Conservation (phyloP, 129 eudicot genomes). For the Kitagawia praeruptora region DNA sequence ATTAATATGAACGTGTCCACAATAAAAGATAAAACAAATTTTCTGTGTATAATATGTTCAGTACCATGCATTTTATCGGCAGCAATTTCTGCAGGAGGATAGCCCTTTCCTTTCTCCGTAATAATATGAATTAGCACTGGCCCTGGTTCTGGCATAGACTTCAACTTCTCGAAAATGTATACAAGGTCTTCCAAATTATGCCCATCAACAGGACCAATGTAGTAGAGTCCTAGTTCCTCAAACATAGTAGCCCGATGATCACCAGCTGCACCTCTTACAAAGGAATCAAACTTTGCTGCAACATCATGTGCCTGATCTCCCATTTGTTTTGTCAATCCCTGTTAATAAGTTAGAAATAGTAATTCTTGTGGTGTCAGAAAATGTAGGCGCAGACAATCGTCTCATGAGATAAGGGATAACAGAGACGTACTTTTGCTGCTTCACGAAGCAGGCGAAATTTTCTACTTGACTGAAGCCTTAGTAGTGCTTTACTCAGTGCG, state of each 20-base stretch:
- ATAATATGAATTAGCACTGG: conserved; percentile 60
- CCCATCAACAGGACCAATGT: conserved; percentile 72
- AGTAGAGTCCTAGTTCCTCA: conserved; percentile 64
- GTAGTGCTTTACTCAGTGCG: conserved; percentile 44
- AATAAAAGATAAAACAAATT: not conserved
- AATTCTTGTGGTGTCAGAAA: not conserved
- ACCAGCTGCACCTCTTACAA: conserved; percentile 24
- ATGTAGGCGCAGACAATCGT: not conserved
- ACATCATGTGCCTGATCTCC: conserved; percentile 40
- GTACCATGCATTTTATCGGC: conserved; percentile 69
- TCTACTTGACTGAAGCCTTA: conserved; percentile 36
- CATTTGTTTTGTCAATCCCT: conserved; percentile 45
- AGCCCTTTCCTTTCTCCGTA: conserved; percentile 80
- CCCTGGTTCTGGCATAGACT: conserved; percentile 39
- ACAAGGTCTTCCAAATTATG: conserved; percentile 60
- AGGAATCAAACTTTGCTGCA: conserved; percentile 44
- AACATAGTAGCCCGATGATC: conserved; percentile 35
- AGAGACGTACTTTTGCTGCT: conserved; percentile 33
- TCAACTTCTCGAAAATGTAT: conserved; percentile 31
- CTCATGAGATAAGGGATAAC: not conserved
- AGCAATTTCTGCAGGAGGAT: conserved; percentile 59
- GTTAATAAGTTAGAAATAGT: not conserved
- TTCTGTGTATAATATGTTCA: not conserved
- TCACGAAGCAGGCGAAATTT: conserved; percentile 44
- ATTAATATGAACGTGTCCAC: not conserved